Conservation (phyloP, 2,329 filamentous ascomycete species). For the Eurotiales sp. region DNA sequence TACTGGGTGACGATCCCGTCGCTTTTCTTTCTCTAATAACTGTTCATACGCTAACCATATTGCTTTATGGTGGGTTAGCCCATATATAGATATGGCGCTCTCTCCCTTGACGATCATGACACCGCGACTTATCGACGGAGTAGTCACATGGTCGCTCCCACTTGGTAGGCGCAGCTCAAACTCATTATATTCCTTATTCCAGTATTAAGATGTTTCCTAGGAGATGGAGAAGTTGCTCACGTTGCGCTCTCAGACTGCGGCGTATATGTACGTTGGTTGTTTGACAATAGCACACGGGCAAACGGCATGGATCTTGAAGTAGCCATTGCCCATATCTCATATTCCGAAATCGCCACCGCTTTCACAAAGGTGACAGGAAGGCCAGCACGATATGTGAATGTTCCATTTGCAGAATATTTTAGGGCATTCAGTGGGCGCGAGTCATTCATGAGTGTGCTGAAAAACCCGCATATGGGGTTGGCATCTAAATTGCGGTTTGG, state of each 20-base stretch:
- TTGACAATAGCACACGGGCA: slow-evolving; percentile 43
- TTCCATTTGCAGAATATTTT: slow-evolving; percentile 30
- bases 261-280: slow-evolving; percentile 47
- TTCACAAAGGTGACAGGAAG: slow-evolving; percentile 26
- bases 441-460: no score
- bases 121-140: slow-evolving; percentile 36
- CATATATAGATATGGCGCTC: slow-evolving; percentile 25
- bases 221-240: slow-evolving; percentile 33
- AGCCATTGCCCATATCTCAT: slow-evolving; percentile 41
- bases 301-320: slow-evolving; percentile 47
- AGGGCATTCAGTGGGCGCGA: no score
- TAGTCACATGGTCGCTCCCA: slow-evolving; percentile 43
- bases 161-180: no score
- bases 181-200: no score
- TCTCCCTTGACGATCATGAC: slow-evolving; percentile 36
- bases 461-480: no score
- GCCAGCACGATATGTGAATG: not conserved
- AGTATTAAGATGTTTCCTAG: no score
- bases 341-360: slow-evolving; percentile 38
- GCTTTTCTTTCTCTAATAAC: no score
- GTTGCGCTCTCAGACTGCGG: slow-evolving; percentile 48
- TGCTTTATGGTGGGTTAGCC: no score
- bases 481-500: slow-evolving; percentile 27
- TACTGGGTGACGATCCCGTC: no score
- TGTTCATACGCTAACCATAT: no score